phyloP scores from a whole-genome alignment of 306 rosid species.

The Quercus cerris region DNA sequence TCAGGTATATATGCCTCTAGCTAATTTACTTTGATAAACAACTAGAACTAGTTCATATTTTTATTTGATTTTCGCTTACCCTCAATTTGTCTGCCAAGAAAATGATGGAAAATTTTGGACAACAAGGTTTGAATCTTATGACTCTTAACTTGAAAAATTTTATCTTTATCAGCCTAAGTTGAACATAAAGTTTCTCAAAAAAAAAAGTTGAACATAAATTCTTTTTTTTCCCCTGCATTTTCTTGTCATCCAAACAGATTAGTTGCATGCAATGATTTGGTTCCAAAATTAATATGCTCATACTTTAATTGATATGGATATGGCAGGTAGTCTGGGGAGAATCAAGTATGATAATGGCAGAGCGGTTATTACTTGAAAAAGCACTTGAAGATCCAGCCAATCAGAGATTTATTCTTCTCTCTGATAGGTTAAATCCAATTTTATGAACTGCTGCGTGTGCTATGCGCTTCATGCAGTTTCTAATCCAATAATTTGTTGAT shows the following conservation, averaged over 20 bases:
- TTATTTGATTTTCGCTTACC: background rate
- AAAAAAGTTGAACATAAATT: too few relatives aligned
- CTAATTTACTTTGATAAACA: background rate
- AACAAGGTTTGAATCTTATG: background rate
- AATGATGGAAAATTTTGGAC: background rate
- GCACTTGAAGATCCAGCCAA: constrained; percentile 4
- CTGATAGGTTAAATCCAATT: background rate
- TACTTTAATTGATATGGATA: background rate
- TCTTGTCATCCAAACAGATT: background rate
- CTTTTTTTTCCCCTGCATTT: background rate
- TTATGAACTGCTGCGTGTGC: background rate
- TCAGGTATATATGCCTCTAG: constrained; percentile 12
- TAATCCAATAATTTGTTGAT: background rate
- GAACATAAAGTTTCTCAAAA: too few relatives aligned
- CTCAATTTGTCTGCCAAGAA: background rate
- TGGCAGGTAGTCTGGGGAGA: constrained; percentile 55
- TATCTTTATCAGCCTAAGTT: background rate
- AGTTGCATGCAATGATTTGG: background rate
- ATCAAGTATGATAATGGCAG: constrained; percentile 53
- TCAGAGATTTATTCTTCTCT: constrained; percentile 8
- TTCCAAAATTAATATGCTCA: background rate
- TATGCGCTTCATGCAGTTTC: background rate
- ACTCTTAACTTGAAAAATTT: background rate
- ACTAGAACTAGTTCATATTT: background rate
- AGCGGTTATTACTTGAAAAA: constrained; percentile 30